These are phyloP conservation scores for Tranzscheliella williamsii DNA, from an alignment of 1,284 basidiomycete genomes.

Conservation along the genomic window DNA sequence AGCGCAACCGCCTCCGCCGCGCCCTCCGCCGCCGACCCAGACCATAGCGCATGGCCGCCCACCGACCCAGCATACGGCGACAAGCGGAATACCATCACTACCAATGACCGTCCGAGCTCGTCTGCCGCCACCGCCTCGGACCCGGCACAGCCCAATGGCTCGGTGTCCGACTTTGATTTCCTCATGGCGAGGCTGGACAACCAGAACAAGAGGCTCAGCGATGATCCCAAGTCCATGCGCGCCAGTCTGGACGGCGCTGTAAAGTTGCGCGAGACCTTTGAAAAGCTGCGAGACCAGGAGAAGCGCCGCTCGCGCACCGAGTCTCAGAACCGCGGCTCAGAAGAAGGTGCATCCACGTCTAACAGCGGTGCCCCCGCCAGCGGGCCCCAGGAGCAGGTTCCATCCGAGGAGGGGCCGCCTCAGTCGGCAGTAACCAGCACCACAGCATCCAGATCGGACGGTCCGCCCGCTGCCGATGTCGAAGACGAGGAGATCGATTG, in stretches of 20 bases:
- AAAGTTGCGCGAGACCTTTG: conserved; percentile 54
- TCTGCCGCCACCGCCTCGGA: neutral
- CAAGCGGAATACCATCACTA: conserved; percentile 25
- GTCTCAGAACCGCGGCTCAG: conserved; percentile 8
- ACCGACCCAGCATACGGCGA: neutral
- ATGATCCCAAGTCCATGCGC: conserved; percentile 50
- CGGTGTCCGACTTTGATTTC: conserved; percentile 43
- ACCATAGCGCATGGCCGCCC: neutral
- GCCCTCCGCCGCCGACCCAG: neutral
- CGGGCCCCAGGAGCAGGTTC: neutral
- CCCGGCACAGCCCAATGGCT: neutral
- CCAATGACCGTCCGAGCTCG: no score
- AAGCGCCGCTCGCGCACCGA: conserved; percentile 17
- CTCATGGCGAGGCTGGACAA: conserved; percentile 43
- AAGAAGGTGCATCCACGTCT: neutral
- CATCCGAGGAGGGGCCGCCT: no score
- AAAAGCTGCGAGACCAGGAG: conserved; percentile 42
- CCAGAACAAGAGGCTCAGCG: conserved; percentile 47
- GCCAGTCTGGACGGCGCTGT: conserved; percentile 50
- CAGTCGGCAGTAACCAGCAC: no score
- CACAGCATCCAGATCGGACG: conserved; percentile 1
- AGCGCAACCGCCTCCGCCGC: conserved; percentile 8
- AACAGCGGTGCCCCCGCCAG: neutral
- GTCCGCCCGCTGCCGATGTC: conserved; percentile 8
- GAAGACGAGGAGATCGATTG: conserved; percentile 61